Base-by-base conservation (phyloP, 2,329 filamentous ascomycete genomes). In the Orbilia brochopaga region DNA sequence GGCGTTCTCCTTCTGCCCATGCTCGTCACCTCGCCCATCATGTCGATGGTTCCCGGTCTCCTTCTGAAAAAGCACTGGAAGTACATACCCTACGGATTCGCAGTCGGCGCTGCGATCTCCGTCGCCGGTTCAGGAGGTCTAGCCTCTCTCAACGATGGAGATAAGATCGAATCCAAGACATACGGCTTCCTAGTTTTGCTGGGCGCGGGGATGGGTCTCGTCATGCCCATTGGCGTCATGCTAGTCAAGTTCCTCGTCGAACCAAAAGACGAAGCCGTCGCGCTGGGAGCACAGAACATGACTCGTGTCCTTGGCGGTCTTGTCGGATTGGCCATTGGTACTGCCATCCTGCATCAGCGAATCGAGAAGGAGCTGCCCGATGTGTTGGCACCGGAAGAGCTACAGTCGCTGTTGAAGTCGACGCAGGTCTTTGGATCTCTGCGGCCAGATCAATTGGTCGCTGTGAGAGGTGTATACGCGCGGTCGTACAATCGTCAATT, bases 301-400 rank as follows among this genome's bases (percentile, higher is more conserved):
- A 76, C 80, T 35, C 78, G 80, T 37, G 79, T 79, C 23, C 77
- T 81, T 1, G 79, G 80, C 0, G 80, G 78, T 1, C 78, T 79
- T 1, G 77, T 81, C 48, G 79, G 77, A 5, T 74, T 81, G 5
- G 79, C 80, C 0, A 77, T 80, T 5, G 77, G 78, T 27, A 67
- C 73, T 11, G 73, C 67, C 8, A 59, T 74, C 11, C 50, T 73
- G 46, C 62, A 73, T 51, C 56, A 73, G 46, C 54, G 57, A 24
- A 37, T 74, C 15, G 62, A 69, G 37, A 30, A 54, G 1, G 58
- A 65, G 2, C 23, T 74, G 21, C 55, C 55, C 1, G 51, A 37
- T 10, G 53, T 69, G 19, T 24, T 74, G 8, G 59, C 62, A 13
- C 55, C 51, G 5, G 58, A 56, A 15, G 56, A 74, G 48, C 42